Evolutionary conservation across 352 stramenopile genomes (phyloP).

Genomic region (Thalassiosira livingstoniorum): DNA sequence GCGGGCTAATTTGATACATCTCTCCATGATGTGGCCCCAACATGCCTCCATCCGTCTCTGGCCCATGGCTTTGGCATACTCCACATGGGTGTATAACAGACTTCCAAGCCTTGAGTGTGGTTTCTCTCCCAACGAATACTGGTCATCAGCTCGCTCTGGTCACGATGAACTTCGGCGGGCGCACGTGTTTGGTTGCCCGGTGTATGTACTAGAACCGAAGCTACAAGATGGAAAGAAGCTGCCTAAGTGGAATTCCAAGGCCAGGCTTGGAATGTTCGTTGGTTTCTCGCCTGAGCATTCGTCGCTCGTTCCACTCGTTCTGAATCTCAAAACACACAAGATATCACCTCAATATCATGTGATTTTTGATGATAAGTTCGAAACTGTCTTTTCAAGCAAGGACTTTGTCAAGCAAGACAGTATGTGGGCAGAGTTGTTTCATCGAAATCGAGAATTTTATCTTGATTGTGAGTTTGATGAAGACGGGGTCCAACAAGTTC

Average conservation of each 20-base stretch:
- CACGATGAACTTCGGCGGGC: constrained; percentile 15
- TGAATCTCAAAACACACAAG: constrained; percentile 36
- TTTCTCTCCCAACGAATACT: constrained; percentile 57
- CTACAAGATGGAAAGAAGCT: constrained; percentile 66
- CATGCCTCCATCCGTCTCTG: too few relatives aligned
- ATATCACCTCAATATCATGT: constrained; percentile 33
- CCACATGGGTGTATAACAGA: constrained; percentile 16
- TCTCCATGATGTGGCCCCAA: not conserved
- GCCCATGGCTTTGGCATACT: constrained; percentile 7
- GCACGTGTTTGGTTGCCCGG: constrained; percentile 66
- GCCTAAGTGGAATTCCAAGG: constrained; percentile 52
- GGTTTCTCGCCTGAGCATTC: constrained; percentile 57
- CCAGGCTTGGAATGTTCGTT: constrained; percentile 51
- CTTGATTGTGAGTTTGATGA: not conserved
- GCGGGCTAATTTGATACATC: not conserved
- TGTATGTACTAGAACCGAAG: constrained; percentile 63
- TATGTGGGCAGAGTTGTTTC: not conserved
- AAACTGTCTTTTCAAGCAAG: constrained; percentile 23
- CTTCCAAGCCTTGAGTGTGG: constrained; percentile 26
- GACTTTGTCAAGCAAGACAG: not conserved
- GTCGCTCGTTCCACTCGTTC: constrained; percentile 24
- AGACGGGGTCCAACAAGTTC: not conserved
- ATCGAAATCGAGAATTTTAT: not conserved
- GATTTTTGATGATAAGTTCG: constrained; percentile 36
- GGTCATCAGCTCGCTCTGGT: constrained; percentile 18